Percentiles rank a stretch among this genome's conserved stretches.
Evolutionary conservation across 257 asterid species (phyloP).

Genomic region (Solanum ossicruentum): DNA sequence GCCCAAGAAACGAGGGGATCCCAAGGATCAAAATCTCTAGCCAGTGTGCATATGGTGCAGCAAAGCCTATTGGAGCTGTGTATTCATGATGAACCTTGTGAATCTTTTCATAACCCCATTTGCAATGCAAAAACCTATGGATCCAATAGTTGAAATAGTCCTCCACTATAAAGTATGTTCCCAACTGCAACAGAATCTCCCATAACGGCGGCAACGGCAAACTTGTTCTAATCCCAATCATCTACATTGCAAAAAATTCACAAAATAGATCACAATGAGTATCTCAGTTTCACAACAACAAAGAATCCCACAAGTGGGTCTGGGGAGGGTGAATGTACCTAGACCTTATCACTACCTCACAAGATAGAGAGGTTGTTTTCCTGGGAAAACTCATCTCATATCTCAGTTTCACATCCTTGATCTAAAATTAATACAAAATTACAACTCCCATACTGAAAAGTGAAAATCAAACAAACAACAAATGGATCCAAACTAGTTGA

Average conservation of each 20-base stretch:
- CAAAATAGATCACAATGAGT: background rate
- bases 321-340: no score
- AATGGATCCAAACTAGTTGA: background rate
- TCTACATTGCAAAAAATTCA: constrained; percentile 16
- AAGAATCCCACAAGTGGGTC: no score
- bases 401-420: background rate
- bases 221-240: constrained; percentile 77
- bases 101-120: constrained; percentile 96
- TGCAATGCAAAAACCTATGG: constrained; percentile 79
- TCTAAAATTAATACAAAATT: background rate
- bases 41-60: constrained; percentile 99
- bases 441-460: background rate
- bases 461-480: background rate
- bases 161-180: constrained; percentile 71
- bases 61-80: constrained; percentile 88
- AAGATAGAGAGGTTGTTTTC: no score
- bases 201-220: constrained; percentile 83
- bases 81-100: constrained; percentile 97
- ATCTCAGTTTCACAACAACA: background rate
- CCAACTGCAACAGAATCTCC: constrained; percentile 65
- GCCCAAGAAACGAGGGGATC: constrained; percentile 90
- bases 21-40: constrained; percentile 93
- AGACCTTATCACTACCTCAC: no score
- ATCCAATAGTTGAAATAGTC: constrained; percentile 93
- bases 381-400: no score